These are phyloP conservation scores for Leishmania turanica DNA, from an alignment of 208 protist species.

Conservation along the genomic window DNA sequence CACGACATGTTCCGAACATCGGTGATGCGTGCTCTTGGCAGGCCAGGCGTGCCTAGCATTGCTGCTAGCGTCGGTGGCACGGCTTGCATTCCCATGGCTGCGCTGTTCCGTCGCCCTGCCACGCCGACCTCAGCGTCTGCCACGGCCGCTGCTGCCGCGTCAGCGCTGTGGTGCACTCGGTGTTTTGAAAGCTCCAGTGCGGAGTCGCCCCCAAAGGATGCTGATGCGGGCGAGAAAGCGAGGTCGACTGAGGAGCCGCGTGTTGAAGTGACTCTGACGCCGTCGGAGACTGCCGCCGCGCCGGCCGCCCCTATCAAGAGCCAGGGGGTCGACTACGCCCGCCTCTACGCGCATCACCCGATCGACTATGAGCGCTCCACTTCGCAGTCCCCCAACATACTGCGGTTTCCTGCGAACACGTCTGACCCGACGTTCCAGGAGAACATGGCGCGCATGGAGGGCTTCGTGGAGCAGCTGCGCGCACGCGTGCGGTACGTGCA, in stretches of 20 bases:
- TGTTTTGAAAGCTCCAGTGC: slow-evolving; percentile 3
- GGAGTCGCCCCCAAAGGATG: not conserved
- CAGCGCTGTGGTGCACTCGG: slow-evolving; percentile 4
- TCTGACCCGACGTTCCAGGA: slow-evolving; percentile 43
- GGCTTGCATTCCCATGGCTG: not conserved
- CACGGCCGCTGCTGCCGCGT: not conserved
- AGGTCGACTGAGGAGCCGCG: not conserved
- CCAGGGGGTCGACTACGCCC: slow-evolving; percentile 16
- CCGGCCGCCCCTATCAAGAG: not conserved
- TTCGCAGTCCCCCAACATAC: slow-evolving; percentile 40
- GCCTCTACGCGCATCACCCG: slow-evolving; percentile 47
- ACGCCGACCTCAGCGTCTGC: not conserved
- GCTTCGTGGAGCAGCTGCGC: slow-evolving; percentile 42
- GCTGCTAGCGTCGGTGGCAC: not conserved
- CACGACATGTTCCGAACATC: not conserved
- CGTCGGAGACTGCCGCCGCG: not conserved
- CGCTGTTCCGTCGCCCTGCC: not conserved
- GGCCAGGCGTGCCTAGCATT: not conserved
- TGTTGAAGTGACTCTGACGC: not conserved
- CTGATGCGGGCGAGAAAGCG: not conserved
- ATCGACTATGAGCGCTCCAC: slow-evolving; percentile 47
- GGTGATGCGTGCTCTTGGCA: not conserved
- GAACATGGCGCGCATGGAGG: slow-evolving; percentile 58
- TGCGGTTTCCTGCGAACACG: slow-evolving; percentile 49
- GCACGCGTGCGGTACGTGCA: slow-evolving; percentile 39